Conservation (phyloP, 2,329 filamentous ascomycete genomes). For the Monilinia laxa region DNA sequence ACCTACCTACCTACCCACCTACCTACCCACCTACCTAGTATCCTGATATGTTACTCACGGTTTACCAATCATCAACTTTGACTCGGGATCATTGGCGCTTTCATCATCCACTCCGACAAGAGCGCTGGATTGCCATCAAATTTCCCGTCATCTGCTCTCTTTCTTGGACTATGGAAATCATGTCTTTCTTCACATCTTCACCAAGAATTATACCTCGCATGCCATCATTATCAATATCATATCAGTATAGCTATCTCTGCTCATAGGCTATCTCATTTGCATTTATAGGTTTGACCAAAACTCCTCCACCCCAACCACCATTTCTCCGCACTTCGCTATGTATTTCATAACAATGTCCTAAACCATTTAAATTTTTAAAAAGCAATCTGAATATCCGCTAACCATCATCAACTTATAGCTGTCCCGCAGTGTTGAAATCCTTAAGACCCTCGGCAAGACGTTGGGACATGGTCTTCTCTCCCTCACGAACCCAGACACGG, state of each 20-base stretch:
- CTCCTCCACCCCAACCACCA: conserved; percentile 17
- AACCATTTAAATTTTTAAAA: conserved; percentile 21
- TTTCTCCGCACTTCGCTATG: conserved; percentile 18
- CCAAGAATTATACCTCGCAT: neutral
- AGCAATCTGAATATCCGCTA: conserved; percentile 10
- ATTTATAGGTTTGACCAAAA: conserved; percentile 21
- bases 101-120: neutral
- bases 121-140: neutral
- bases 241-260: neutral
- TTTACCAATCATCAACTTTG: neutral
- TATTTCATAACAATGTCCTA: conserved; percentile 22
- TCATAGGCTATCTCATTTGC: neutral
- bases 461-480: conserved; percentile 92
- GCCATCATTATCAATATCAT: neutral
- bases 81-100: neutral
- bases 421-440: conserved; percentile 85
- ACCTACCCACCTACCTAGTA: no score
- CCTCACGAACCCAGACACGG: conserved; percentile 85
- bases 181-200: neutral
- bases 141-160: neutral
- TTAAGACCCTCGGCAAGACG: conserved; percentile 78
- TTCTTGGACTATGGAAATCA: no score
- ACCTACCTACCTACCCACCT: no score
- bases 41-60: no score
- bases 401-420: conserved; percentile 58